These are phyloP conservation scores for Cynanchum wilfordii DNA, from an alignment of 257 asterid genomes.

Conservation along the genomic window DNA sequence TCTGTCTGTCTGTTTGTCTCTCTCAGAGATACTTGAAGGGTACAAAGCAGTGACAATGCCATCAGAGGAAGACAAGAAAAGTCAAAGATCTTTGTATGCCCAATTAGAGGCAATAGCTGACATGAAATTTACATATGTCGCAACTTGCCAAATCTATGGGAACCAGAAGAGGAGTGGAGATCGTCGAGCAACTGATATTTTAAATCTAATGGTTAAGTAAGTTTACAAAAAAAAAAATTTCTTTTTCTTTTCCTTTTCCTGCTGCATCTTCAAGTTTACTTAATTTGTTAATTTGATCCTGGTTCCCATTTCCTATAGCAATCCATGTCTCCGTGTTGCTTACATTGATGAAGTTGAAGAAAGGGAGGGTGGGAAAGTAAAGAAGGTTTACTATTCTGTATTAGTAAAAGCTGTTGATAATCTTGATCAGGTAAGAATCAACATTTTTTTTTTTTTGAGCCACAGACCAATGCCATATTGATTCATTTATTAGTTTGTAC, in stretches of 20 bases:
- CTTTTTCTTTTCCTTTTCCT: neutral
- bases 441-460: constrained; percentile 1
- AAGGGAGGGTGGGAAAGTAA: constrained; percentile 71
- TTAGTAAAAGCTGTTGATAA: constrained; percentile 92
- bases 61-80: constrained; percentile 75
- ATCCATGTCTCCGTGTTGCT: constrained; percentile 98
- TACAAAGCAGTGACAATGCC: constrained; percentile 64
- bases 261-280: neutral
- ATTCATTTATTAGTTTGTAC: constrained; percentile 12
- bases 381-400: constrained; percentile 85
- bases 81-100: constrained; percentile 87
- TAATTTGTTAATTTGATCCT: constrained; percentile 15
- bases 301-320: constrained; percentile 34
- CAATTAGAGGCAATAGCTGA: constrained; percentile 96
- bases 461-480: neutral
- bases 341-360: constrained; percentile 96
- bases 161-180: constrained; percentile 94
- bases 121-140: constrained; percentile 95
- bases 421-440: constrained; percentile 82
- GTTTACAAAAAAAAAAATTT: no score
- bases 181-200: constrained; percentile 96
- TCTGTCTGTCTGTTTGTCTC: neutral
- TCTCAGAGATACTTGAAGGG: constrained; percentile 71
- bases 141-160: constrained; percentile 97
- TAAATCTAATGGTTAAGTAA: constrained; percentile 97